Conservation (phyloP, 2,329 filamentous ascomycete genomes). For the Chrysoporthe austroafricana region DNA sequence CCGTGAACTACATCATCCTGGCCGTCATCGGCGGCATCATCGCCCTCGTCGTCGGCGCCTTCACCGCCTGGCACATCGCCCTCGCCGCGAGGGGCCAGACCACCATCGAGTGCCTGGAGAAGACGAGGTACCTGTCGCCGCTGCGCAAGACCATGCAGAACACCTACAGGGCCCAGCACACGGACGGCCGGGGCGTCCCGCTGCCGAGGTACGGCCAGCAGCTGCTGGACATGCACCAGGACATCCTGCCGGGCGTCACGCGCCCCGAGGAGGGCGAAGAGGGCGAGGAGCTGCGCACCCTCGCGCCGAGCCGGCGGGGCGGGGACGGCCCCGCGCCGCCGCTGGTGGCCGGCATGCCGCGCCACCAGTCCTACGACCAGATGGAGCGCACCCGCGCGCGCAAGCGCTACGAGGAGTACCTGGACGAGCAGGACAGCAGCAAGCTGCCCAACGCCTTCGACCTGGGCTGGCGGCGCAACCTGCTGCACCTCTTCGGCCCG, state of each 20-base stretch:
- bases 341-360: constrained; percentile 38
- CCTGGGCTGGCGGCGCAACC: constrained; percentile 79
- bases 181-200: constrained; percentile 51
- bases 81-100: constrained; percentile 81
- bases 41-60: constrained; percentile 83
- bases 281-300: constrained; percentile 63
- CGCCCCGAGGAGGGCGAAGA: constrained; percentile 86
- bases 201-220: constrained; percentile 71
- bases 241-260: constrained; percentile 78
- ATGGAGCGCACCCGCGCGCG: constrained; percentile 59
- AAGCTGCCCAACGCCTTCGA: constrained; percentile 94
- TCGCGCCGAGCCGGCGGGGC: constrained; percentile 19
- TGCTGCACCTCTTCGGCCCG: constrained; percentile 80
- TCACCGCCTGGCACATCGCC: constrained; percentile 89
- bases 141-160: constrained; percentile 72
- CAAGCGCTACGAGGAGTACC: constrained; percentile 69
- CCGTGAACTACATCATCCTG: constrained; percentile 89
- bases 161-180: constrained; percentile 60
- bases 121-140: constrained; percentile 88
- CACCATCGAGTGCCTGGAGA: constrained; percentile 95
- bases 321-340: constrained; percentile 22
- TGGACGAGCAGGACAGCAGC: constrained; percentile 86
- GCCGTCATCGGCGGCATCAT: constrained; percentile 89
- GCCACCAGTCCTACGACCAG: constrained; percentile 57
- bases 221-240: constrained; percentile 79